Conservation (phyloP, 2,329 filamentous ascomycete genomes). For the Fusarium sp. region DNA sequence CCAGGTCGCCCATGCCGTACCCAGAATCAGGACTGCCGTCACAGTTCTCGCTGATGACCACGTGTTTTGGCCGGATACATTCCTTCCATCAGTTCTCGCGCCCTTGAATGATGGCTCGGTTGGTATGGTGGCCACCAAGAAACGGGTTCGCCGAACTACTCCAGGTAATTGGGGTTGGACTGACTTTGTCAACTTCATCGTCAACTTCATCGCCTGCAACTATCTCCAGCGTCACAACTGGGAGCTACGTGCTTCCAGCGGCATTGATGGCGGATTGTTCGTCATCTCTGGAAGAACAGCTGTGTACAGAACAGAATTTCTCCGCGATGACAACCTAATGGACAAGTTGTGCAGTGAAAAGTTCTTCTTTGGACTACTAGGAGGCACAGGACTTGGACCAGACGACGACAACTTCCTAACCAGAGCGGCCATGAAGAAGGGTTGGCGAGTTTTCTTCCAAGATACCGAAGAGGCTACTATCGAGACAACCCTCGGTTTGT, state of each 20-base stretch:
- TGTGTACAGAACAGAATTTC: slow-evolving; percentile 61
- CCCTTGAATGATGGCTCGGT: slow-evolving; percentile 59
- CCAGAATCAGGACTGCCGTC: slow-evolving; percentile 52
- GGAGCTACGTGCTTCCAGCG: slow-evolving; percentile 66
- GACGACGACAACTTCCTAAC: slow-evolving; percentile 75
- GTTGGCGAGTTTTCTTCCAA: slow-evolving; percentile 68
- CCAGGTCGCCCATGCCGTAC: slow-evolving; percentile 58
- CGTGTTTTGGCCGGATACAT: slow-evolving; percentile 60
- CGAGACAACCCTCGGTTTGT: slow-evolving; percentile 64
- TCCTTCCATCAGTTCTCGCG: slow-evolving; percentile 56
- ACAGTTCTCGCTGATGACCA: slow-evolving; percentile 64
- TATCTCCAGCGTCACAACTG: slow-evolving; percentile 73
- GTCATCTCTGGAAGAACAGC: slow-evolving; percentile 68
- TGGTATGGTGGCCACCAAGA: slow-evolving; percentile 68
- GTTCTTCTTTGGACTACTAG: slow-evolving; percentile 58
- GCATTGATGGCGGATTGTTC: slow-evolving; percentile 69
- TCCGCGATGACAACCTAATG: slow-evolving; percentile 58
- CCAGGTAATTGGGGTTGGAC: slow-evolving; percentile 40
- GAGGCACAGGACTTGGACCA: slow-evolving; percentile 51
- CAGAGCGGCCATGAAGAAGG: slow-evolving; percentile 60
- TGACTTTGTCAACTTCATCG: slow-evolving; percentile 46
- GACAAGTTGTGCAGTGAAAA: slow-evolving; percentile 60
- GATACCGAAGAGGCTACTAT: slow-evolving; percentile 60
- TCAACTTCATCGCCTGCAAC: slow-evolving; percentile 68
- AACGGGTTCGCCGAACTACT: slow-evolving; percentile 59